phyloP scores from a whole-genome alignment of 208 protist species.

The Wallacemonas rigidus region DNA sequence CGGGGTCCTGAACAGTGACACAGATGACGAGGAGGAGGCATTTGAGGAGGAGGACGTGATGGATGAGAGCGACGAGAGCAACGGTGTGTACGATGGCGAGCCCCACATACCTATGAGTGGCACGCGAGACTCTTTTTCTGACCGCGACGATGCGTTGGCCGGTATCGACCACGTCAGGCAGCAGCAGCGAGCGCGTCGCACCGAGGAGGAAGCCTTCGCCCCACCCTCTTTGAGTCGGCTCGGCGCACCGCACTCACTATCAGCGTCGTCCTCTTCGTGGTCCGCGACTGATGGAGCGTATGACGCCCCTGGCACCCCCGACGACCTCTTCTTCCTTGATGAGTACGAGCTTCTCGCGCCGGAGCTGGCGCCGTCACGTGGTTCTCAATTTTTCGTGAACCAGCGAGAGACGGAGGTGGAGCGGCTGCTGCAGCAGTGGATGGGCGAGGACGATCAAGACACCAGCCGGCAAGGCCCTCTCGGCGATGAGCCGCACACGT shows the following conservation, averaged over 20 bases:
- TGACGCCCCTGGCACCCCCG: background rate
- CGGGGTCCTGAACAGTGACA: no score
- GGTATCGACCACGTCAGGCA: no score
- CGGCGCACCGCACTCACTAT: background rate
- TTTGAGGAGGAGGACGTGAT: constrained; percentile 17
- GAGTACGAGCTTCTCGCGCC: constrained; percentile 9
- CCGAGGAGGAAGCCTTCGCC: background rate
- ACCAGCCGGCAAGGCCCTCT: background rate
- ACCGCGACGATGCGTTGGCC: no score
- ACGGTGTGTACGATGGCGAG: no score
- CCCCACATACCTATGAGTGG: no score
- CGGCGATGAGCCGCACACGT: no score
- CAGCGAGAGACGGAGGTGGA: background rate
- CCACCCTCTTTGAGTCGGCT: background rate
- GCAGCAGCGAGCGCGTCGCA: no score
- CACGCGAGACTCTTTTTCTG: no score
- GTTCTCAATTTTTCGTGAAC: background rate
- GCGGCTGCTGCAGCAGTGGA: constrained; percentile 4
- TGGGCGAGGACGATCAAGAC: background rate
- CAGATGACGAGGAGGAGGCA: no score
- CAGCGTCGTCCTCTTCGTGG: no score
- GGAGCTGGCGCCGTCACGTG: background rate
- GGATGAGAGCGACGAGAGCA: background rate
- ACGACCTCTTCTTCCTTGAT: constrained; percentile 15
- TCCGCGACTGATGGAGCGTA: no score